A percentile compares a stretch with the other conserved stretches of the same genome.
Conservation (phyloP, 1,284 basidiomycete species). For the Coriolopsis trogii region DNA sequence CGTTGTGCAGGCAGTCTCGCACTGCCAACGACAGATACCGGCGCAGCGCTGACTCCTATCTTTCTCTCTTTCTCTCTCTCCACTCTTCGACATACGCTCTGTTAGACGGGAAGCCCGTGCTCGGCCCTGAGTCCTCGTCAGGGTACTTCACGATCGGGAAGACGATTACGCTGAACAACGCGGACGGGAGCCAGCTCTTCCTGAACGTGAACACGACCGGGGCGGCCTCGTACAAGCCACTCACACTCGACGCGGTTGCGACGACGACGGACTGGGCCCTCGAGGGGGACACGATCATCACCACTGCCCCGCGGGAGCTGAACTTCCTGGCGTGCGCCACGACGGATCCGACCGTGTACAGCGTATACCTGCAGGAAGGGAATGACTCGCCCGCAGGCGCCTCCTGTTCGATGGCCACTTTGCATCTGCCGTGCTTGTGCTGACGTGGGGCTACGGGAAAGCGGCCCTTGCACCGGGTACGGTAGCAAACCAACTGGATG, state of each 20-base stretch:
- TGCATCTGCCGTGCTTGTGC: conserved; percentile 59
- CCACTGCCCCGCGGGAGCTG: conserved; percentile 50
- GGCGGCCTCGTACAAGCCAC: conserved; percentile 51
- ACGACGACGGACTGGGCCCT: conserved; percentile 58
- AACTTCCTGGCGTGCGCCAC: conserved; percentile 60
- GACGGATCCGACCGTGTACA: conserved; percentile 43
- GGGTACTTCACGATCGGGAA: conserved; percentile 54
- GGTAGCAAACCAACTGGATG: too few relatives aligned
- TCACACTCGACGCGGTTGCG: conserved; percentile 49
- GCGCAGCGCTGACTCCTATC: conserved; percentile 19
- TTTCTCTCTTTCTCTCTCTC: too few relatives aligned
- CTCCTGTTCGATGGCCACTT: conserved; percentile 48
- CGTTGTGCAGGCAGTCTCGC: background rate
- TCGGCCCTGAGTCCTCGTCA: conserved; percentile 54
- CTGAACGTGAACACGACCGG: conserved; percentile 49
- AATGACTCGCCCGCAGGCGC: conserved; percentile 50
- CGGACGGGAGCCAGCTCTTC: conserved; percentile 45
- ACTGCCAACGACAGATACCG: background rate
- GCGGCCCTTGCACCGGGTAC: too few relatives aligned
- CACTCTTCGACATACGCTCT: too few relatives aligned
- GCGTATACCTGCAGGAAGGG: conserved; percentile 54
- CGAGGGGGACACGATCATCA: conserved; percentile 63
- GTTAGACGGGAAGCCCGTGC: conserved; percentile 52
- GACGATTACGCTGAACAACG: conserved; percentile 47
- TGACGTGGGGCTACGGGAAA: conserved; percentile 27